Evolutionary conservation across 176 grass and related monocot species (phyloP), one percentile per base, ranked within the genome.

Genomic region (Saccharum spontaneum): DNA sequence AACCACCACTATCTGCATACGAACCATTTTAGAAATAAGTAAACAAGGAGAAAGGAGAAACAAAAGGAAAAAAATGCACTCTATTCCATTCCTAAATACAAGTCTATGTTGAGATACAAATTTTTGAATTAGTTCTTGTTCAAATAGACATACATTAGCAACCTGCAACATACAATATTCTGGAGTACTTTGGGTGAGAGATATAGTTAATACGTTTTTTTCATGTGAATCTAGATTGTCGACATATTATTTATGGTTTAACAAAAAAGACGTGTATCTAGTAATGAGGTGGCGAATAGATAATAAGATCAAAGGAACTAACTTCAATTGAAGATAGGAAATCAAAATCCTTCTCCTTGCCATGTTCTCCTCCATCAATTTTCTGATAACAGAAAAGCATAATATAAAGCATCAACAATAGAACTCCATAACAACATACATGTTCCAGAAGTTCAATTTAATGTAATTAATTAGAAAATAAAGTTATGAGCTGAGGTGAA

Each of bases 301-400:
- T 69, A 52, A 28, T 28, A 83, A 8, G 69, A 72, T 79, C n/a
- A 87, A 69, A 69, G 44, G 74, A 71, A 81, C 88, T 82, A 67
- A 98, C 95, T 80, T 98, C 95, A 79, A 98, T 95, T 75, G 95
- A 95, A 22, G 95, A 98, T 65, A 98, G 71, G 85, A 93, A 98
- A 90, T 98, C 95, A 46, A 88, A 90, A 87, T 95, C 92, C 33
- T 91, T 93, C 75, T 93, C 90, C 91, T 98, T 95, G 38, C 81
- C 85, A 93, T 48, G 43, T 30, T 49, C 73, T 79, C 90, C 75
- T 89, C 94, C 93, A 40, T 92, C 91, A 71, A 98, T 95, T 93
- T 92, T 98, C 93, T 98, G 86, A 69, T 62, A 76, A 71, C 28
- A 79, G 46, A 66, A 30, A 86, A 16, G 66, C 44, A 28, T 28